Evolutionary conservation across 176 grass and related monocot species (phyloP).

Genomic region (Oryza coarctata): DNA sequence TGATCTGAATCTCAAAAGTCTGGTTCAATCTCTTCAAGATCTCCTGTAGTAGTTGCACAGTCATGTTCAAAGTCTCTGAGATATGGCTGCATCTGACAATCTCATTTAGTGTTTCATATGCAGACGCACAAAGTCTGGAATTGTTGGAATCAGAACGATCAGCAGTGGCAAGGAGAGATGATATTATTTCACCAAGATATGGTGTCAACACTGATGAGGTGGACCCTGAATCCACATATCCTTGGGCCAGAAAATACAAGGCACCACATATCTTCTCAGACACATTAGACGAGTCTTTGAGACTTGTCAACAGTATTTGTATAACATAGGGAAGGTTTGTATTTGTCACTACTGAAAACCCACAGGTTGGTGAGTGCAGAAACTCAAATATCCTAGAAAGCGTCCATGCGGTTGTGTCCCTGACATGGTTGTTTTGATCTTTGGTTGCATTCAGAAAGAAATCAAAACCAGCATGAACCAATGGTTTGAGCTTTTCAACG

Average conservation of each 20-base stretch:
- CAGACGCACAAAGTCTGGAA: conserved; percentile 38
- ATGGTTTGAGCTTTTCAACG: conserved; percentile 44
- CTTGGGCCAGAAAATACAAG: conserved; percentile 55
- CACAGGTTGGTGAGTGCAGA: conserved; percentile 41
- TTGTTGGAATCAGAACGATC: conserved; percentile 46
- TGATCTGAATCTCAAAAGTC: conserved; percentile 55
- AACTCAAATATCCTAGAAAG: conserved; percentile 56
- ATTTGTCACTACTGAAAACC: conserved; percentile 36
- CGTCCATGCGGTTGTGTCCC: conserved; percentile 60
- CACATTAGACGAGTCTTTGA: conserved; percentile 50
- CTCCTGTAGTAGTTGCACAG: conserved; percentile 47
- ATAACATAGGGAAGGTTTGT: conserved; percentile 46
- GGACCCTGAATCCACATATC: conserved; percentile 45
- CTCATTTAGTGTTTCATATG: conserved; percentile 65
- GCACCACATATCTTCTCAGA: conserved; percentile 62
- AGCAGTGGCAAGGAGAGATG: conserved; percentile 55
- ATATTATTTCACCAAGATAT: conserved; percentile 48
- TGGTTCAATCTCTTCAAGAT: conserved; percentile 55
- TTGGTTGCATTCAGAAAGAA: conserved; percentile 63
- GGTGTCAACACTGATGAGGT: conserved; percentile 50
- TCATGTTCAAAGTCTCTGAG: conserved; percentile 47
- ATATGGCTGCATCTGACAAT: conserved; percentile 48
- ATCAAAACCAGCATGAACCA: conserved; percentile 50
- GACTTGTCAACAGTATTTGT: conserved; percentile 46
- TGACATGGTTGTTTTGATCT: conserved; percentile 59